Base-by-base conservation (phyloP, 768 basidiomycete species). In the Tricholoma sp. region DNA sequence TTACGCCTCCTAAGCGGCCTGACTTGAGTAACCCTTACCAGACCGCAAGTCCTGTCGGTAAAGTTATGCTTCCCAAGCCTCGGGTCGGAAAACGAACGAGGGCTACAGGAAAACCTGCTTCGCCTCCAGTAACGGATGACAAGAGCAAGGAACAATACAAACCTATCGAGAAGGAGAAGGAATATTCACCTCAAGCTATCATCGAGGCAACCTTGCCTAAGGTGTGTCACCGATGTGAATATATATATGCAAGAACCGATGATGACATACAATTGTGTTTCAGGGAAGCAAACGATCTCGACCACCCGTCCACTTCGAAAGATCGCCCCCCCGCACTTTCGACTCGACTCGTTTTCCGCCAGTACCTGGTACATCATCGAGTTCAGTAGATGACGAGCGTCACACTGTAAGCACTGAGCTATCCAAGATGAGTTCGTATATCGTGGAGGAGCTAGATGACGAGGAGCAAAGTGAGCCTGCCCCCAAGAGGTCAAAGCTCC, bases 1-100 rank as follows among this genome's bases (percentile, higher is more conserved):
- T 80, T 7, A 85, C 86, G 0, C 85, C 86, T 0, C 76, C 81
- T 12, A 83, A 80, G 69, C 83, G 75, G 57, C 78, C 81, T 19
- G 89, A 88, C 62, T 77, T 90, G 43, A 82, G 81, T 52, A 92
- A 92, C 67, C 90, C 90, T 0, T 91, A 92, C 64, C 86, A 91
- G 67, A 78, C 80, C 18, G 83, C 84, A 14, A 88, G 82, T 62
- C 88, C 88, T 37, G 80, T 88, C 18, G 74, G 76, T 46, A 76
- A 75, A 58, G 72, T 72, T 24, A 69, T 70, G 18, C 77, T 76
- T 10, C 77, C 79, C 2, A 70, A 74, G 51, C 60, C 69, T 11
- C 78, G 79, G 63, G 75, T 69, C 61, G 66, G 71, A 22, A 83
- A 74, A 65, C 77, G 82, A 53, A 61, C 74, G 27, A 71, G 79